Evolutionary conservation across 495 filamentous ascomycete genomes (phyloP).

Genomic region (Bathelium albidoporum): DNA sequence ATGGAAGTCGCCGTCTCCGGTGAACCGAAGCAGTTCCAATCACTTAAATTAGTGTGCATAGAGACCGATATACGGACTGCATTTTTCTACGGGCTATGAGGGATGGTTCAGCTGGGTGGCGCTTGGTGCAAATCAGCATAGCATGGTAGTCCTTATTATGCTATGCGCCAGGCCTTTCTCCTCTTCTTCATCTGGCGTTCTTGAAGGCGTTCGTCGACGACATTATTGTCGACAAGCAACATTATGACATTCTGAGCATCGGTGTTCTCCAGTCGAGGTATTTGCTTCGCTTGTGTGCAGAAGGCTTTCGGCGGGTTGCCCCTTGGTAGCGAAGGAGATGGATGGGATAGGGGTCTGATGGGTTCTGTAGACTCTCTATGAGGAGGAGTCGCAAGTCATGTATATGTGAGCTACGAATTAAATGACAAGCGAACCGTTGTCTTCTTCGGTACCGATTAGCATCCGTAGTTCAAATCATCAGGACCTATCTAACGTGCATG

Average conservation of each 20-base stretch:
- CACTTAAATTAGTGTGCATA: neutral
- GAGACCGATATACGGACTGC: neutral
- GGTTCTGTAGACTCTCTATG: neutral
- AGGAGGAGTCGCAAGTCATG: neutral
- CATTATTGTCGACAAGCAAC: neutral
- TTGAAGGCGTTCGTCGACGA: neutral
- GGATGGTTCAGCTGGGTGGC: neutral
- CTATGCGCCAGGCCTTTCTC: neutral
- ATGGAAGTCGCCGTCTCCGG: conserved; percentile 1
- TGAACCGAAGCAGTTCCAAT: neutral
- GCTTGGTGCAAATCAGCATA: neutral
- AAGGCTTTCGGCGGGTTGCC: neutral
- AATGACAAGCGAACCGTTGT: neutral
- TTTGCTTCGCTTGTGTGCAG: neutral
- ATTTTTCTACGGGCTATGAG: neutral
- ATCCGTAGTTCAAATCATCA: neutral
- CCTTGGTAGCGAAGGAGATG: neutral
- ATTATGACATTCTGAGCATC: neutral
- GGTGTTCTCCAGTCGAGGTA: neutral
- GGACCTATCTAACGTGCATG: too few relatives aligned
- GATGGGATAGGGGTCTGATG: neutral
- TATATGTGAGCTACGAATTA: conserved; percentile 1
- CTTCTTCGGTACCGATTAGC: neutral
- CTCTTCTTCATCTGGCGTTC: neutral
- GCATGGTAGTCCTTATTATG: neutral